Percentiles rank a stretch among this genome's conserved stretches.
phyloP scores from a whole-genome alignment of 1,139 yeast species.

The Eremothecium coryli region DNA sequence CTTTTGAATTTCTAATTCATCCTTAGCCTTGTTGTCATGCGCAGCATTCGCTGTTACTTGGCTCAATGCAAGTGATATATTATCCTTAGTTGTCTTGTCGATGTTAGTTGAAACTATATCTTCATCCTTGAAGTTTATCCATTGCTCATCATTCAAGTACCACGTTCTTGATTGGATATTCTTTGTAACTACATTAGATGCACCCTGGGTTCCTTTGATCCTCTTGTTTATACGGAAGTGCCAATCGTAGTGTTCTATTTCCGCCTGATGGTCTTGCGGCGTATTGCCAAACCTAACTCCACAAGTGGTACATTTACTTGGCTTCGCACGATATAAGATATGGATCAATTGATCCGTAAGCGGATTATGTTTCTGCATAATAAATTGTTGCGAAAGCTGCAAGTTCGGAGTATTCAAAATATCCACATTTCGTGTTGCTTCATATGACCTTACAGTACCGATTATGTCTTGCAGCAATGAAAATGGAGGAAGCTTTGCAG shows the following conservation, averaged over 20 bases:
- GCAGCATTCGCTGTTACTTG: conserved; percentile 5
- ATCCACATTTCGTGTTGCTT: conserved; percentile 24
- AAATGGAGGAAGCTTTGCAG: conserved; percentile 20
- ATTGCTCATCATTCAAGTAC: conserved; percentile 66
- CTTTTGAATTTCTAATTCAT: conserved; percentile 9
- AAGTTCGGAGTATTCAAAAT: conserved; percentile 25
- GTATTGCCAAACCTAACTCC: conserved; percentile 74
- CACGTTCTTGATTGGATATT: conserved; percentile 63
- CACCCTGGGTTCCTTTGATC: conserved; percentile 37
- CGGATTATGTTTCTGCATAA: conserved; percentile 19
- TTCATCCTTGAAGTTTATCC: conserved; percentile 68
- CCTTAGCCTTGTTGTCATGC: conserved; percentile 8
- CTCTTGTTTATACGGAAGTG: conserved; percentile 88
- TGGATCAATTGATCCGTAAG: conserved; percentile 24
- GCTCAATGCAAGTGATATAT: conserved; percentile 6
- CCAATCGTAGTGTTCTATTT: conserved; percentile 80
- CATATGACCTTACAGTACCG: conserved; percentile 27
- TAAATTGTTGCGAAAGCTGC: conserved; percentile 23
- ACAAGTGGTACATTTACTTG: conserved; percentile 82
- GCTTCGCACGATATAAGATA: conserved; percentile 35
- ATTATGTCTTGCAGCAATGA: conserved; percentile 22
- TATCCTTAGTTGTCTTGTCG: conserved; percentile 10
- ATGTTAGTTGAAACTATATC: conserved; percentile 37
- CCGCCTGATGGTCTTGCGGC: conserved; percentile 46
- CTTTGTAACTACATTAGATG: conserved; percentile 21